Conservation (phyloP, 2,329 filamentous ascomycete species). For the Aspergillus sclerotialis region DNA sequence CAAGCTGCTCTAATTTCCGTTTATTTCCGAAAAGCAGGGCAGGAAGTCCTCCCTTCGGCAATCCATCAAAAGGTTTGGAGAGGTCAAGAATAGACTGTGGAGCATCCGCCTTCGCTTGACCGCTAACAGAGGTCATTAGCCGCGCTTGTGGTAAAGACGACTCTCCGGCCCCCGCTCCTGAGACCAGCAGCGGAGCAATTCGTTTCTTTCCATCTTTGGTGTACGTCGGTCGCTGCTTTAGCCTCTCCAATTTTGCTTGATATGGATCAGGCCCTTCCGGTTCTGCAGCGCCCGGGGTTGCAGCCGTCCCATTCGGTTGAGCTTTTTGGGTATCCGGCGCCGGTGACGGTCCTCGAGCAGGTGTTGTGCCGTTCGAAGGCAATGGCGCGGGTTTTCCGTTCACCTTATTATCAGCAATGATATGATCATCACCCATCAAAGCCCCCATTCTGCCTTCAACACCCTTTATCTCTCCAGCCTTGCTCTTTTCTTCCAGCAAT, state of each 20-base stretch:
- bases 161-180: slow-evolving; percentile 76
- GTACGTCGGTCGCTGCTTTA: slow-evolving; percentile 89
- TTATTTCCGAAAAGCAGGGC: slow-evolving; percentile 89
- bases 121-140: slow-evolving; percentile 69
- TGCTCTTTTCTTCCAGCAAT: slow-evolving; percentile 82
- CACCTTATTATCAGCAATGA: slow-evolving; percentile 45
- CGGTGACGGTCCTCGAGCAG: slow-evolving; percentile 26
- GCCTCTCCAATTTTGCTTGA: slow-evolving; percentile 54
- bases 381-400: slow-evolving; percentile 39
- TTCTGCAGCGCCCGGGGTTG: slow-evolving; percentile 25
- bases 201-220: slow-evolving; percentile 97
- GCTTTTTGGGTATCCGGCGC: slow-evolving; percentile 24
- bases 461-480: slow-evolving; percentile 79
- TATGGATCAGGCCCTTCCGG: slow-evolving; percentile 46
- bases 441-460: slow-evolving; percentile 96
- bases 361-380: slow-evolving; percentile 40
- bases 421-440: slow-evolving; percentile 79
- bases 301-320: slow-evolving; percentile 28
- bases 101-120: slow-evolving; percentile 58
- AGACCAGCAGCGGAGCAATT: slow-evolving; percentile 84
- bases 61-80: slow-evolving; percentile 85
- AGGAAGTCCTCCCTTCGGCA: slow-evolving; percentile 82
- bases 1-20: slow-evolving; percentile 66
- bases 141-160: slow-evolving; percentile 86
- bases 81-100: slow-evolving; percentile 82